These are phyloP conservation scores for Fremontodendron californicum DNA, from an alignment of 345 rosid genomes.

Conservation along the genomic window DNA sequence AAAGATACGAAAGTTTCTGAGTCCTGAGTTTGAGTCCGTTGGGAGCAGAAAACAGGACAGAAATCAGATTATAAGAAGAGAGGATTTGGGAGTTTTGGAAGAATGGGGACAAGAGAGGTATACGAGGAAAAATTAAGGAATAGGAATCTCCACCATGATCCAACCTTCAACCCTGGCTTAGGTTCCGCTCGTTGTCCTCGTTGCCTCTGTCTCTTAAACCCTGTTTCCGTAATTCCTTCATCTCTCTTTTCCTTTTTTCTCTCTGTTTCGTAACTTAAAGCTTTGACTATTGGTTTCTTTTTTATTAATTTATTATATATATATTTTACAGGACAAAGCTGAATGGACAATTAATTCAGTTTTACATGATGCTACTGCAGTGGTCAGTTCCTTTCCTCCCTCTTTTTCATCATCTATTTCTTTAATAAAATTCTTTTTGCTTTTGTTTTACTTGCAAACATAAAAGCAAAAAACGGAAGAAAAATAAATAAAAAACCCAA, in stretches of 20 bases:
- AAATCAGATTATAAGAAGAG: neutral
- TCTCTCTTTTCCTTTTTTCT: neutral
- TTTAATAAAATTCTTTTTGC: neutral
- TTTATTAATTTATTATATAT: neutral
- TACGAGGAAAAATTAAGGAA: constrained; percentile 79
- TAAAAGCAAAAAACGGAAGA: neutral
- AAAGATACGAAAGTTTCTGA: neutral
- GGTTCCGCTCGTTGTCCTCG: constrained; percentile 94
- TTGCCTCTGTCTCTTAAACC: constrained; percentile 77
- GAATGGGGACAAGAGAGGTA: constrained; percentile 80
- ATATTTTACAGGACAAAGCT: constrained; percentile 42
- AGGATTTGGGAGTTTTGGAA: neutral
- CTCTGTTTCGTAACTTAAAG: neutral
- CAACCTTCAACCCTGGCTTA: constrained; percentile 85
- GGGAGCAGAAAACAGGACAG: neutral
- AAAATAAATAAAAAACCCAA: neutral
- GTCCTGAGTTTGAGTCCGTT: neutral
- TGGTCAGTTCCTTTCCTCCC: constrained; percentile 46
- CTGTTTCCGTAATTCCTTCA: constrained; percentile 41
- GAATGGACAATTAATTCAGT: constrained; percentile 78
- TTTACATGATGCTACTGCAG: constrained; percentile 79
- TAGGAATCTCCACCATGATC: constrained; percentile 71
- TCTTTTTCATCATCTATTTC: neutral
- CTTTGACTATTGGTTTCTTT: neutral
- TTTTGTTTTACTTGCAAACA: neutral